A percentile compares a stretch with the other conserved stretches of the same genome.
These are phyloP conservation scores for Cercis canadensis DNA, from an alignment of 306 rosid species.

Conservation along the genomic window DNA sequence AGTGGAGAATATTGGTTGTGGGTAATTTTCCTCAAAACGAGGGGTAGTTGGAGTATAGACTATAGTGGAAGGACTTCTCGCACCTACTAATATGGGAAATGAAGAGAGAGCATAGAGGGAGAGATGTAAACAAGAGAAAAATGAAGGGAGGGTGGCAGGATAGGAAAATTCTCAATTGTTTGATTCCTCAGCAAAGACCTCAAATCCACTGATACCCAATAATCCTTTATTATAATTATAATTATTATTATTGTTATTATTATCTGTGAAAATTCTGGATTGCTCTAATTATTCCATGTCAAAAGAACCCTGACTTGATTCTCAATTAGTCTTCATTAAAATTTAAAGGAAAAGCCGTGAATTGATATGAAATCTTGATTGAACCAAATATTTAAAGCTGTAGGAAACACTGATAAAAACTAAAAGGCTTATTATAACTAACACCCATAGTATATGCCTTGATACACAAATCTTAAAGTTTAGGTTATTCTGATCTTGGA, in stretches of 20 bases:
- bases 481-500: neutral
- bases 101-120: neutral
- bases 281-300: slow-evolving; percentile 20
- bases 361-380: slow-evolving; percentile 21
- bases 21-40: too few species aligned
- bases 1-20: too few species aligned
- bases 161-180: slow-evolving; percentile 6
- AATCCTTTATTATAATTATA: too few species aligned
- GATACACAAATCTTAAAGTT: neutral
- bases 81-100: slow-evolving; percentile 12
- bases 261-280: too few species aligned
- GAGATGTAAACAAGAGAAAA: neutral
- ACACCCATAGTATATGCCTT: neutral
- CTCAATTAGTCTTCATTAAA: slow-evolving; percentile 15
- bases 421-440: too few species aligned
- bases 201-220: slow-evolving; percentile 11
- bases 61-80: slow-evolving; percentile 2
- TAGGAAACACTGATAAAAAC: neutral
- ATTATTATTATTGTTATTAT: too few species aligned
- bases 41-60: too few species aligned
- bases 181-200: slow-evolving; percentile 26
- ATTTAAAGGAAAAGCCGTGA: slow-evolving; percentile 17
- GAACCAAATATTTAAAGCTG: slow-evolving; percentile 1
- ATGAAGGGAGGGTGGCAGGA: slow-evolving; percentile 19
- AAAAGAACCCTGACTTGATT: slow-evolving; percentile 29